Evolutionary conservation across 768 basidiomycete species (phyloP).

Genomic region (Rhodotorula taiwanensis): DNA sequence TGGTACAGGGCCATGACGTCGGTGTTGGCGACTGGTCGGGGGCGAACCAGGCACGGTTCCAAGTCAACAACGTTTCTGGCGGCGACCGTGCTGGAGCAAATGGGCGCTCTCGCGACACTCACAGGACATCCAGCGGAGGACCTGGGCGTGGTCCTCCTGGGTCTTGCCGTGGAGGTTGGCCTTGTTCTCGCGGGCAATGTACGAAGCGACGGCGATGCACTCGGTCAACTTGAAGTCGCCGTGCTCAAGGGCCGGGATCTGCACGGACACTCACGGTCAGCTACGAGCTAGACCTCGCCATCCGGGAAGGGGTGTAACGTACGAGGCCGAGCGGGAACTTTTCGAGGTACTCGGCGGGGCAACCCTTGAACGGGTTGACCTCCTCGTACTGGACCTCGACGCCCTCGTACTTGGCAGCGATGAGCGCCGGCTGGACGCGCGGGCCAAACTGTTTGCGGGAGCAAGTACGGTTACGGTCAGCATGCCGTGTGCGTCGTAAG

Average conservation of each 20-base stretch:
- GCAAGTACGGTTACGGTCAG: neutral
- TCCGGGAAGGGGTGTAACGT: conserved; percentile 1
- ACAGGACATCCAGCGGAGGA: conserved; percentile 81
- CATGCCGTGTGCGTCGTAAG: too few species aligned
- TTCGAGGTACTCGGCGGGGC: conserved; percentile 43
- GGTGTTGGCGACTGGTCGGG: conserved; percentile 16
- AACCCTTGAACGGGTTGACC: conserved; percentile 28
- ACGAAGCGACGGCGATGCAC: conserved; percentile 64
- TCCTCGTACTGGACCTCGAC: conserved; percentile 36
- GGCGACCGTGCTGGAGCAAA: too few species aligned
- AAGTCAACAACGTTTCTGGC: too few species aligned
- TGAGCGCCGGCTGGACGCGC: conserved; percentile 24
- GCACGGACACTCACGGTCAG: too few species aligned
- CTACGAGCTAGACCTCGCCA: neutral
- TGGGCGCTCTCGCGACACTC: too few species aligned
- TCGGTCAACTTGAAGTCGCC: conserved; percentile 77
- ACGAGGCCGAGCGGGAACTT: conserved; percentile 54
- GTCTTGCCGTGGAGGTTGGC: conserved; percentile 65
- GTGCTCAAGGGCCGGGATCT: conserved; percentile 75
- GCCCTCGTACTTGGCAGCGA: conserved; percentile 38
- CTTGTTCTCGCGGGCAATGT: conserved; percentile 53
- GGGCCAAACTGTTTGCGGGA: conserved; percentile 33
- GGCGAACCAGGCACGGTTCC: too few species aligned
- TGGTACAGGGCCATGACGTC: conserved; percentile 11
- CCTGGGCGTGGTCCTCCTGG: conserved; percentile 60